Conservation (phyloP, 129 eudicot genomes). For the Heracleum sosnowskyi region DNA sequence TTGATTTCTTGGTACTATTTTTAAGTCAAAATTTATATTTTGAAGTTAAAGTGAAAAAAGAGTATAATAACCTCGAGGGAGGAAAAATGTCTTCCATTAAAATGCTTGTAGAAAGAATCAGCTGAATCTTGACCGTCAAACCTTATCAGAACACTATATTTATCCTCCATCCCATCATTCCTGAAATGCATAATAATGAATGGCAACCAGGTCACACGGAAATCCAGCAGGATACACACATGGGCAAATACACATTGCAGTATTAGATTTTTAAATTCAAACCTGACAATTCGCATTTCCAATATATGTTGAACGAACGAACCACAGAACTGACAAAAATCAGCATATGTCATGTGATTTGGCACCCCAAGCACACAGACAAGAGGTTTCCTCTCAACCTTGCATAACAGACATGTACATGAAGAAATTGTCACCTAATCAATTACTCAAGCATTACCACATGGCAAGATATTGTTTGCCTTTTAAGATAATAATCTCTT, state of each 20-base stretch:
- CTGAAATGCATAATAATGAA: slow-evolving; percentile 30
- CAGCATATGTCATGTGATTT: slow-evolving; percentile 94
- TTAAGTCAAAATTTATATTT: not conserved
- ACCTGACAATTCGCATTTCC: slow-evolving; percentile 97
- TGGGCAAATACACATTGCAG: not conserved
- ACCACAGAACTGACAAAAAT: slow-evolving; percentile 91
- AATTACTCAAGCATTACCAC: not conserved
- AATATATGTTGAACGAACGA: slow-evolving; percentile 74
- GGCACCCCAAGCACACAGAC: slow-evolving; percentile 94
- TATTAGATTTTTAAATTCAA: slow-evolving; percentile 3
- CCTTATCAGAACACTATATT: slow-evolving; percentile 67
- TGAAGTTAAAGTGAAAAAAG: not conserved
- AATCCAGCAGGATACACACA: slow-evolving; percentile 1
- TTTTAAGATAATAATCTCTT: not conserved
- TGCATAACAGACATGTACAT: slow-evolving; percentile 6
- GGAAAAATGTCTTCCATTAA: slow-evolving; percentile 66
- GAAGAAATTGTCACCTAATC: not conserved
- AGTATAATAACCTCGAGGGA: slow-evolving; percentile 64
- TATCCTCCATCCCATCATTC: slow-evolving; percentile 83
- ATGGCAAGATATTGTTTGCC: not conserved
- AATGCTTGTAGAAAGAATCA: slow-evolving; percentile 74
- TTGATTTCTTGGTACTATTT: not conserved
- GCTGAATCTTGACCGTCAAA: slow-evolving; percentile 69
- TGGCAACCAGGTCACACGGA: not conserved
- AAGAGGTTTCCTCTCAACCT: slow-evolving; percentile 87